Evolutionary conservation across 2,329 filamentous ascomycete species (phyloP).

Genomic region (Aspergillus sp.): DNA sequence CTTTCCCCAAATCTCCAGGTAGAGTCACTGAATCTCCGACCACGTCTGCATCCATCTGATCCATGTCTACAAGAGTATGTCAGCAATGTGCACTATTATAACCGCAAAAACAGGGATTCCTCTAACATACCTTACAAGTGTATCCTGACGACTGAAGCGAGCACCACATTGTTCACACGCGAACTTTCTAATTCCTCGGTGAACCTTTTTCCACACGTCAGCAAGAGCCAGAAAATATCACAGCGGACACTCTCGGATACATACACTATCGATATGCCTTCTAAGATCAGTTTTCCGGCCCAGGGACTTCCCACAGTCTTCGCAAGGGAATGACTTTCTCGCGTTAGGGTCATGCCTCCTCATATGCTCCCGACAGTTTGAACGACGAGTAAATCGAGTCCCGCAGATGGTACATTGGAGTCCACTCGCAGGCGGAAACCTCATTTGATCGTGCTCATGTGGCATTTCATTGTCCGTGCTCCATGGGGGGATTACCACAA

Average conservation of each 20-base stretch:
- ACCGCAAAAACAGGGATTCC: neutral
- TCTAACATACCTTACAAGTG: constrained; percentile 66
- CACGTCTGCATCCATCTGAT: constrained; percentile 18
- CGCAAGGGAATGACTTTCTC: constrained; percentile 70
- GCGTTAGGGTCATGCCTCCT: constrained; percentile 76
- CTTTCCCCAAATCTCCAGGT: neutral
- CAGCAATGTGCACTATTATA: neutral
- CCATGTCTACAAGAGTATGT: constrained; percentile 14
- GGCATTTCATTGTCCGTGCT: constrained; percentile 6
- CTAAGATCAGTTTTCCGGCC: constrained; percentile 77
- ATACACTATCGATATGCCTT: constrained; percentile 55
- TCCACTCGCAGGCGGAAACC: constrained; percentile 53
- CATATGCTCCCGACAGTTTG: constrained; percentile 85
- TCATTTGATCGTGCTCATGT: constrained; percentile 13
- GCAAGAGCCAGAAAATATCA: constrained; percentile 23
- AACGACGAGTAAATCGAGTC: constrained; percentile 76
- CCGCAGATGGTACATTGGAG: constrained; percentile 75
- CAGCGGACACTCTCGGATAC: constrained; percentile 21
- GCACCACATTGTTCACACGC: constrained; percentile 69
- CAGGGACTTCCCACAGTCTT: constrained; percentile 72
- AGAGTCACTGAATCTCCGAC: constrained; percentile 1
- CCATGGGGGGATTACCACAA: constrained; percentile 13
- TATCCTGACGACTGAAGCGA: constrained; percentile 78
- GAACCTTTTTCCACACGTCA: constrained; percentile 60
- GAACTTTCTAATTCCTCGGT: constrained; percentile 70